A percentile compares a stretch with the other conserved stretches of the same genome.
phyloP scores from a whole-genome alignment of 1,139 yeast species.

The Protomyces inouyei region DNA sequence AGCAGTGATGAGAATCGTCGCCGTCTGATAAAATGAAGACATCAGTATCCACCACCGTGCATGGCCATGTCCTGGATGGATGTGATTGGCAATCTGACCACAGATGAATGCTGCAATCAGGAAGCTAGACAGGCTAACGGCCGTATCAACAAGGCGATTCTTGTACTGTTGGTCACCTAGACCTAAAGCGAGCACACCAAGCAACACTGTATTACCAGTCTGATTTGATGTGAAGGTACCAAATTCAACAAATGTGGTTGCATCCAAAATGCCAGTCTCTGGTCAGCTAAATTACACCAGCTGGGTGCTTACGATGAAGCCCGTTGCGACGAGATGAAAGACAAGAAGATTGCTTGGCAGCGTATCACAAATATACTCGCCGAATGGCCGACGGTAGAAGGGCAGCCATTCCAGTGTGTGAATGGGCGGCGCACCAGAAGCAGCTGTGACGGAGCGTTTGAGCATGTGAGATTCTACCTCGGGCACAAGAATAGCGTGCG shows the following conservation, averaged over 20 bases:
- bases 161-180: not conserved
- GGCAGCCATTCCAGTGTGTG: not conserved
- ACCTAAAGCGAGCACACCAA: constrained; percentile 2
- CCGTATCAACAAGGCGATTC: constrained; percentile 4
- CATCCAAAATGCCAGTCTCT: constrained; percentile 15
- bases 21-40: constrained; percentile 1
- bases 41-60: constrained; percentile 11
- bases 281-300: not conserved
- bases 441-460: not conserved
- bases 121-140: constrained; percentile 5
- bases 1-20: constrained; percentile 7
- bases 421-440: not conserved
- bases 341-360: constrained; percentile 3
- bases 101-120: constrained; percentile 1
- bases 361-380: not conserved
- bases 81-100: constrained; percentile 6
- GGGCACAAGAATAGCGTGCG: too few relatives aligned
- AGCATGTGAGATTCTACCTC: not conserved
- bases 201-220: constrained; percentile 16
- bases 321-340: constrained; percentile 18
- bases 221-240: constrained; percentile 24
- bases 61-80: not conserved
- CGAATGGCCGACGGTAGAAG: not conserved
- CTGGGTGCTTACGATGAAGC: constrained; percentile 4
- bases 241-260: constrained; percentile 19